phyloP scores from a whole-genome alignment of 495 filamentous ascomycete species.

The Tirmania nivea region DNA sequence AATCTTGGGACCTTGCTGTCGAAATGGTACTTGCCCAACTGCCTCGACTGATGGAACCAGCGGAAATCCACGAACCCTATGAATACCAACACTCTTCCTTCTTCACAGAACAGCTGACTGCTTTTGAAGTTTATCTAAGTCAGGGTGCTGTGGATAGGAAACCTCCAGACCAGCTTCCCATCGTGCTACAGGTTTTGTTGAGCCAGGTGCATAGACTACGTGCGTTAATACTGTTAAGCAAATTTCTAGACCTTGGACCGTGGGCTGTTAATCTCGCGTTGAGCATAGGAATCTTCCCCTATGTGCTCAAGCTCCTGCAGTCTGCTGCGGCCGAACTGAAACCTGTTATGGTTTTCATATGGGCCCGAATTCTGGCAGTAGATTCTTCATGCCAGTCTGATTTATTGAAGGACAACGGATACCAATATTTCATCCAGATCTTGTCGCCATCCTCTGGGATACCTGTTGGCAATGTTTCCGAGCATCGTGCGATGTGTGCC shows the following conservation, averaged over 20 bases:
- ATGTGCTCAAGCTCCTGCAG: slow-evolving; percentile 86
- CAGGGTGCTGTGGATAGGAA: slow-evolving; percentile 69
- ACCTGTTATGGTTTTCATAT: slow-evolving; percentile 98
- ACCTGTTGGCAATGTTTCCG: slow-evolving; percentile 60
- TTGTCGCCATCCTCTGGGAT: slow-evolving; percentile 65
- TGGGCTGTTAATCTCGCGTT: slow-evolving; percentile 95
- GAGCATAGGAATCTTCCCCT: slow-evolving; percentile 96
- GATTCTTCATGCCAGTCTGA: slow-evolving; percentile 82
- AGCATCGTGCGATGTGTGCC: slow-evolving; percentile 96
- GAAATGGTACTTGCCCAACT: slow-evolving; percentile 90
- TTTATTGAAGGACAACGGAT: slow-evolving; percentile 86
- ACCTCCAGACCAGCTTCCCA: slow-evolving; percentile 80
- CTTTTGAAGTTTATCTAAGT: slow-evolving; percentile 89
- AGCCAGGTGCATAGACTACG: slow-evolving; percentile 89
- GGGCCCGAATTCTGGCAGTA: slow-evolving; percentile 89
- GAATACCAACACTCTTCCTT: slow-evolving; percentile 90
- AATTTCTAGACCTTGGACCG: slow-evolving; percentile 83
- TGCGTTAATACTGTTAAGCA: slow-evolving; percentile 76
- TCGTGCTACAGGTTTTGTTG: slow-evolving; percentile 84
- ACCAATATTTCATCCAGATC: slow-evolving; percentile 84
- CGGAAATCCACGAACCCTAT: slow-evolving; percentile 49
- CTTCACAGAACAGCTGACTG: slow-evolving; percentile 91
- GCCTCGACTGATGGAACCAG: slow-evolving; percentile 51
- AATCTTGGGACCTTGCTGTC: slow-evolving; percentile 91
- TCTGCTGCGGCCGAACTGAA: slow-evolving; percentile 88